These are phyloP conservation scores for Suillus occidentalis DNA, from an alignment of 768 basidiomycete species.

Conservation along the genomic window DNA sequence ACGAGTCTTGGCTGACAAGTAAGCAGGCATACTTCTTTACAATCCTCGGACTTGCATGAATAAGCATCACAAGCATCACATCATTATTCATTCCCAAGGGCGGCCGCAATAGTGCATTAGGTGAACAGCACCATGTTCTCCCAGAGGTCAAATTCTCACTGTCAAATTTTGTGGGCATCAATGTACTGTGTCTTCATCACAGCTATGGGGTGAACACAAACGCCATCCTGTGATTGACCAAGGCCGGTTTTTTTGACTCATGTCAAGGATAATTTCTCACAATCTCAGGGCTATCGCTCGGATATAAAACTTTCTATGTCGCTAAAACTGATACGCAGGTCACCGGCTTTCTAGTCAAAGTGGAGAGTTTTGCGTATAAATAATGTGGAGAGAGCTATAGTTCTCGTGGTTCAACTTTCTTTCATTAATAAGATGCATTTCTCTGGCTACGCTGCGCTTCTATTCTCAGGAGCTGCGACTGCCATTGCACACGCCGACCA, in stretches of 20 bases:
- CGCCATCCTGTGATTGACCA: neutral
- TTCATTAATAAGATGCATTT: slow-evolving; percentile 11
- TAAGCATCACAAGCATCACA: too few relatives aligned
- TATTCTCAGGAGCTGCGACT: slow-evolving; percentile 9
- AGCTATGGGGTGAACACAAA: neutral
- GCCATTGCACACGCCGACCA: slow-evolving; percentile 5
- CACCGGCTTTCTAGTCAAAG: neutral
- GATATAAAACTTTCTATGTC: neutral
- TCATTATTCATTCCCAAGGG: too few relatives aligned
- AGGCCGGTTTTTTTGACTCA: neutral
- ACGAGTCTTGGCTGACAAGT: too few relatives aligned
- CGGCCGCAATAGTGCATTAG: neutral
- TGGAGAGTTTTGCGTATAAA: neutral
- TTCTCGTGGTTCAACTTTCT: slow-evolving; percentile 10
- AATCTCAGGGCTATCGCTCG: slow-evolving; percentile 1
- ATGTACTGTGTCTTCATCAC: neutral
- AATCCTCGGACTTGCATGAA: too few relatives aligned
- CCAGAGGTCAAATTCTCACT: neutral
- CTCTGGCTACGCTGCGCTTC: slow-evolving; percentile 7
- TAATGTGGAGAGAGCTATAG: neutral
- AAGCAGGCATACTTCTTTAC: too few relatives aligned
- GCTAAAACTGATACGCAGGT: neutral
- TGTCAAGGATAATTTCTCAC: slow-evolving; percentile 6
- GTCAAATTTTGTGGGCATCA: neutral
- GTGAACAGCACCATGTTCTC: neutral